Evolutionary conservation across 2,329 filamentous ascomycete species (phyloP), one percentile per base, ranked within the genome.

Genomic region (Neonectria neomacrospora): DNA sequence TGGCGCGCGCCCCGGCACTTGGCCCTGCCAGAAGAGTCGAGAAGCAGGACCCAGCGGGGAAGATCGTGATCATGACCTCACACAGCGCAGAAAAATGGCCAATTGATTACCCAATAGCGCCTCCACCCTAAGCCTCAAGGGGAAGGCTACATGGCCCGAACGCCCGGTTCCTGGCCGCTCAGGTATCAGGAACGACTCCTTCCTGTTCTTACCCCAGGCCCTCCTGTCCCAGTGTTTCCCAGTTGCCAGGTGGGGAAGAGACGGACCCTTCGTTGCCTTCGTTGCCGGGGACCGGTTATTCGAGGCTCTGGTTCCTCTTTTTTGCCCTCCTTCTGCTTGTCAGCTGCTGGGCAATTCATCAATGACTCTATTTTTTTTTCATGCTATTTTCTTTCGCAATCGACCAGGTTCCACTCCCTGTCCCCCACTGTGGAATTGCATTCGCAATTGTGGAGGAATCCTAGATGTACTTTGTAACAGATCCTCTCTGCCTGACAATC

Each of bases 1-100:
- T 63, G 44, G 56, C 50, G 61, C 50, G 26, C 61, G 54, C 55
- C 55, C 56, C 56, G 56, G 61, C 53, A 55, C 32, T 54, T 66
- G 61, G 69, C 58, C 62, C 71, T 66, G 63, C 63, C 71, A 72
- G 71, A 73, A 72, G 67, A 70, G 68, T 73, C 68, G 54, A 71
- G 69, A 73, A 73, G 63, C 64, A 66, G 64, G 59, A 63, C 67
- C 64, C 62, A 53, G 41, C 51, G 55, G 59, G 58, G 52, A 64
- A 63, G 68, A 75, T 77, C 73, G 74, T 73, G 72, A 76, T 76
- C 71, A 75, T 74, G 72, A 75, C 73, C 70, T 76, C 70, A 75
- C 67, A 60, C 63, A 67, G 69, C 58, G 59, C 68, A 59, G 67
- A 69, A 72, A 72, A 67, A 60, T 58, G 55, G 39, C 65, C 67